phyloP scores from a whole-genome alignment of 208 protist genomes.

The Acanthamoeba culbertsoni region DNA sequence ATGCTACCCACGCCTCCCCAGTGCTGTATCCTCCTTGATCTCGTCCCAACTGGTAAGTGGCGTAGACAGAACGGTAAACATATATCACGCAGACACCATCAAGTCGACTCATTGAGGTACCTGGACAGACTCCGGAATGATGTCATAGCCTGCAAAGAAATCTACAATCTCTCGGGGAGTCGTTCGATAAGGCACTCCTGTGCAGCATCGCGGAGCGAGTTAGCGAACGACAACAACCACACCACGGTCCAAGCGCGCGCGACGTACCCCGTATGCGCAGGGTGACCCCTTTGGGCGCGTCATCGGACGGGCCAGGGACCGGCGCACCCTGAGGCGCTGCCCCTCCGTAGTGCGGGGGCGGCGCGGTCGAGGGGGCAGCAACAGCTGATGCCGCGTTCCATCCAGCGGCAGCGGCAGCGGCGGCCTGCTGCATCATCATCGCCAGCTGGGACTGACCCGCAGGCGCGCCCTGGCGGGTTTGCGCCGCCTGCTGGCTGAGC shows the following conservation, averaged over 20 bases:
- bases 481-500: not conserved
- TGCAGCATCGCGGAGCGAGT: not conserved
- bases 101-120: not conserved
- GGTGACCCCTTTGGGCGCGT: not conserved
- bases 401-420: not conserved
- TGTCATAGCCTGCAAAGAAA: not conserved
- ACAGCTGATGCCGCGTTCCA: not conserved
- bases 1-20: not conserved
- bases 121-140: slow-evolving; percentile 29
- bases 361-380: not conserved
- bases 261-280: not conserved
- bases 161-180: not conserved
- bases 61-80: not conserved
- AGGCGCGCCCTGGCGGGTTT: not conserved
- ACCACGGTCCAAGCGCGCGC: not conserved
- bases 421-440: slow-evolving; percentile 21
- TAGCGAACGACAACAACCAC: not conserved
- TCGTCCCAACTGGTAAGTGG: not conserved
- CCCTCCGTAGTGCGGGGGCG: not conserved
- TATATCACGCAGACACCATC: not conserved
- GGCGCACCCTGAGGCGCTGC: not conserved
- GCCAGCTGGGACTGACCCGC: not conserved
- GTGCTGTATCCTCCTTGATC: slow-evolving; percentile 9
- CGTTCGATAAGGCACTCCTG: not conserved
- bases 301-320: not conserved